Evolutionary conservation across 2,329 filamentous ascomycete genomes (phyloP), one percentile per base, ranked within the genome.

Genomic region (Talaromyces atroroseus): DNA sequence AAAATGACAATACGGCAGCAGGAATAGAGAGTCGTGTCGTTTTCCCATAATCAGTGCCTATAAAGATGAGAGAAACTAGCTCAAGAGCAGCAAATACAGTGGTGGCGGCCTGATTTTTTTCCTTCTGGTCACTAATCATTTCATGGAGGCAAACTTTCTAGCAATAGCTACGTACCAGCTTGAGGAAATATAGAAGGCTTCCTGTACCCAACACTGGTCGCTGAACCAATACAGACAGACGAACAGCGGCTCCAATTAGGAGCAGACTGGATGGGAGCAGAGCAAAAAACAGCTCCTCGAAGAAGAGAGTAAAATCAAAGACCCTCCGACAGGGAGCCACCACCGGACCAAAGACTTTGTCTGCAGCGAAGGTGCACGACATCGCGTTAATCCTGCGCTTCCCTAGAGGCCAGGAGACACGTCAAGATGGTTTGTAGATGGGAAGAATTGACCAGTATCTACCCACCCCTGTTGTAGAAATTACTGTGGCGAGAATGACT

Each of bases 171-270:
- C 29, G 34, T 26, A 49, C 47, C 47, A 49, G 18, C 29, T 49
- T 49, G 18, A 49, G 29, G 16, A 36, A 49, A 49, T 49, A 49
- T 10, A 49, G 10, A 36, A 49, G n/a, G 21, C 47, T n/a, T 36
- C 47, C n/a, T 11, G 47, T 38, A 36, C 32, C n/a, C 36, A 36
- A n/a, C 18, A 36, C 47, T 21, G 47, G 47, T n/a, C 47, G 32
- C 20, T 23, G 47, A 18, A 36, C 47, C 14, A 49, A 36, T 34
- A 49, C 32, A 10, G 47, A 21, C 11, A 49, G 18, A 18, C 47
- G 47, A 38, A 49, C n/a, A 18, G 47, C 47, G 36, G 47, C 32
- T 49, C 47, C 47, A 49, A 36, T 36, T 8, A 49, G 47, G 12
- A 49, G 32, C 47, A 36, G 16, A 29, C 47, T 49, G 18, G 36